phyloP scores from a whole-genome alignment of 2,329 filamentous ascomycete species.

The Pseudocercospora fijiensis region DNA sequence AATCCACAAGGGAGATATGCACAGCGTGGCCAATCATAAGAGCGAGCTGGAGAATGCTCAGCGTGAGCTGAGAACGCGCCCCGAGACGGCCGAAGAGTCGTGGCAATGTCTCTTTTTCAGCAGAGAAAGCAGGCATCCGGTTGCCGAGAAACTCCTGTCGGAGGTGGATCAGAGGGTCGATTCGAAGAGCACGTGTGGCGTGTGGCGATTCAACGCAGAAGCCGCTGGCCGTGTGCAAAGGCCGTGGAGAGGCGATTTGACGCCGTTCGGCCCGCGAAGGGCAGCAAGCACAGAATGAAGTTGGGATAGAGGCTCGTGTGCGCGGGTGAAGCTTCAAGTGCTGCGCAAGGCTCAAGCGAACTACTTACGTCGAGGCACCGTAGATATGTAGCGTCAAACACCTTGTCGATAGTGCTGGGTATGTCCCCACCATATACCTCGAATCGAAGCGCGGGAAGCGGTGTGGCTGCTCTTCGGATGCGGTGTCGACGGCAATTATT shows the following conservation, averaged over 20 bases:
- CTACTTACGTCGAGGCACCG: background rate
- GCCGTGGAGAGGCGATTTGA: slow-evolving; percentile 35
- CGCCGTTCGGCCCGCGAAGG: slow-evolving; percentile 29
- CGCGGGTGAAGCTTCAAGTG: background rate
- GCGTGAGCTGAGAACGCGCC: slow-evolving; percentile 43
- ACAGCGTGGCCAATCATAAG: slow-evolving; percentile 38
- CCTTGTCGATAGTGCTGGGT: background rate
- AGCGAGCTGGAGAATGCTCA: slow-evolving; percentile 40
- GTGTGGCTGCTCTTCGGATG: background rate
- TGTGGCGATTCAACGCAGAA: slow-evolving; percentile 64
- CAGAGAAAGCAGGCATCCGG: slow-evolving; percentile 30
- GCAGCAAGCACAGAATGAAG: background rate
- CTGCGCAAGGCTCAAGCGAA: background rate
- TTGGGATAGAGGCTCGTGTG: slow-evolving; percentile 8
- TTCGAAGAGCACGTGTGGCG: slow-evolving; percentile 62
- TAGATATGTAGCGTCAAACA: slow-evolving; percentile 1
- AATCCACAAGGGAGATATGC: slow-evolving; percentile 46
- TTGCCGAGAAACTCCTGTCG: slow-evolving; percentile 34
- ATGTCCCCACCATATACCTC: background rate
- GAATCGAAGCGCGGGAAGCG: background rate
- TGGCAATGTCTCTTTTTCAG: slow-evolving; percentile 47
- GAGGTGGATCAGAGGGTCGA: slow-evolving; percentile 49
- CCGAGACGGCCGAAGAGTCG: slow-evolving; percentile 38
- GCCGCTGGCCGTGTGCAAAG: slow-evolving; percentile 40
- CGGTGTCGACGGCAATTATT: background rate